Conservation (phyloP, 768 basidiomycete species). For the Trametes maxima region DNA sequence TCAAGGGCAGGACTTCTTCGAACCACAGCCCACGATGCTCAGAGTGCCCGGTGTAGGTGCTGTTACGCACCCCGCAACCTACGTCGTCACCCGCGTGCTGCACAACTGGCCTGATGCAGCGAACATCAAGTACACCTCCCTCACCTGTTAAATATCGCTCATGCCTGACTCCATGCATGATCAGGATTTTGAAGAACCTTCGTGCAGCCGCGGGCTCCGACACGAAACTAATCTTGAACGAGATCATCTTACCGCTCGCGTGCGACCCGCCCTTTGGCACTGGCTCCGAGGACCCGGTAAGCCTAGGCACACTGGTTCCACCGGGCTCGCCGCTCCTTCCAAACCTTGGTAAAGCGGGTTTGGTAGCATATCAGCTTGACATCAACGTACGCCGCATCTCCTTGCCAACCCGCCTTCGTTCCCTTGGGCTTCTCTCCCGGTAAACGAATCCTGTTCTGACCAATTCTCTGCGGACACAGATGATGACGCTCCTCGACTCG, state of each 20-base stretch:
- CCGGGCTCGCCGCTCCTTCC: too few relatives aligned
- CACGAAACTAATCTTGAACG: constrained; percentile 10
- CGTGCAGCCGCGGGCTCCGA: constrained; percentile 12
- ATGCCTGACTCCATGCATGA: not conserved
- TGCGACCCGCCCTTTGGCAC: not conserved
- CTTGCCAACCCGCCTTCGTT: not conserved
- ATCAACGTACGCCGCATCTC: constrained; percentile 13
- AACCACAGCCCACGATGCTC: constrained; percentile 2
- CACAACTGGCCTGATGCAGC: constrained; percentile 15
- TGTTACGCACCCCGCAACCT: not conserved
- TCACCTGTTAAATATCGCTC: not conserved
- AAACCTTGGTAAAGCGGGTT: too few relatives aligned
- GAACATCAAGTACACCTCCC: not conserved
- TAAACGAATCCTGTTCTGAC: not conserved
- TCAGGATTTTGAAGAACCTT: constrained; percentile 11
- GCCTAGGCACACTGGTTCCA: not conserved
- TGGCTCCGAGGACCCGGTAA: not conserved
- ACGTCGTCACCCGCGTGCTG: constrained; percentile 13
- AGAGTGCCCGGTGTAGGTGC: not conserved
- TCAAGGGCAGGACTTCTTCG: constrained; percentile 16
- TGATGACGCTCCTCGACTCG: constrained; percentile 66
- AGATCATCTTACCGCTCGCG: constrained; percentile 9
- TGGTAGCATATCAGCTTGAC: too few relatives aligned
- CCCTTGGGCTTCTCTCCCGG: not conserved
- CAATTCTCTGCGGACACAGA: constrained; percentile 47